Conservation (phyloP, 1,284 basidiomycete genomes). For the Naganishia liquefaciens region DNA sequence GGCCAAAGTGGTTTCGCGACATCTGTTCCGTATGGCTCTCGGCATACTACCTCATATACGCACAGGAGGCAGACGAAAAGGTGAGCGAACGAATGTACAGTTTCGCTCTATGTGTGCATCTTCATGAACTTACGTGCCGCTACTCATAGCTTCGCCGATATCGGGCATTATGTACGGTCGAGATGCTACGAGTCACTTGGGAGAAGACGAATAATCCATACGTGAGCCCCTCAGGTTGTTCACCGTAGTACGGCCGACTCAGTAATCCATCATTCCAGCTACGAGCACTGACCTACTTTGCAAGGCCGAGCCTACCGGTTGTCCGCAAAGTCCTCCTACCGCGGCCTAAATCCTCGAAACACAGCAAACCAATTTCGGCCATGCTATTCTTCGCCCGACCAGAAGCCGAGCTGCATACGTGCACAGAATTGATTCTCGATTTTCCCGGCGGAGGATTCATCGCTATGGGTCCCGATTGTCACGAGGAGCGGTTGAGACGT, state of each 20-base stretch:
- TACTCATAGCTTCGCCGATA: constrained; percentile 74
- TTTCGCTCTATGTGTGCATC: no score
- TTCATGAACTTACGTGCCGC: not conserved
- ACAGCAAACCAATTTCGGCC: constrained; percentile 76
- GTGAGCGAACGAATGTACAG: constrained; percentile 54
- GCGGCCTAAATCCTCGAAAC: constrained; percentile 72
- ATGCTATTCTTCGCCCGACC: constrained; percentile 81
- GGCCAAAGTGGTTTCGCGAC: constrained; percentile 89
- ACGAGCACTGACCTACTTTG: constrained; percentile 64
- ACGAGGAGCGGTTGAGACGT: constrained; percentile 85
- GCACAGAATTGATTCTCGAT: constrained; percentile 82
- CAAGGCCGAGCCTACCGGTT: constrained; percentile 64
- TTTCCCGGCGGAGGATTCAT: constrained; percentile 95
- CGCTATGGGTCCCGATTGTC: constrained; percentile 91
- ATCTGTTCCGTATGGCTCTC: constrained; percentile 81
- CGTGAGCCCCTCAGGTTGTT: constrained; percentile 55
- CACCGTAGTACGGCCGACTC: not conserved
- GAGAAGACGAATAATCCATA: constrained; percentile 94
- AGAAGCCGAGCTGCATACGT: constrained; percentile 65
- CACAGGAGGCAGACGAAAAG: constrained; percentile 91
- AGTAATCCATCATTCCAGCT: constrained; percentile 57
- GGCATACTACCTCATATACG: constrained; percentile 89
- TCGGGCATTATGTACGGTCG: constrained; percentile 88
- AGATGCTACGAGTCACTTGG: constrained; percentile 94
- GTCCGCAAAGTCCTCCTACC: constrained; percentile 76